A percentile compares a stretch with the other conserved stretches of the same genome.
phyloP scores from a whole-genome alignment of 495 filamentous ascomycete species.

The Aspergillus biplanus region DNA sequence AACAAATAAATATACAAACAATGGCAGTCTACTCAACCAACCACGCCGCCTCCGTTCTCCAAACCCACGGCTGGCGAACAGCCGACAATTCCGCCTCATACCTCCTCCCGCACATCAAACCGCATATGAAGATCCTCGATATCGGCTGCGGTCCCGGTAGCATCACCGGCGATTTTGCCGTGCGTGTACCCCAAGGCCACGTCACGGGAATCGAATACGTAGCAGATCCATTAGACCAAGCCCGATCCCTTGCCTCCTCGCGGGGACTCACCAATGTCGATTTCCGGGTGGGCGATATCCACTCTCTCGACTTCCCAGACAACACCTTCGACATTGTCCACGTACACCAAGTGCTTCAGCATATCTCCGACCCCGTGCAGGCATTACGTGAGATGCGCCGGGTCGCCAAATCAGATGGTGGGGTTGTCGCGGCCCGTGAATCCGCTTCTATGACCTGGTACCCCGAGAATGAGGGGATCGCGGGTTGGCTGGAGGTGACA shows the following conservation, averaged over 20 bases:
- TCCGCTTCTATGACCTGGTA: constrained; percentile 49
- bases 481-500: constrained; percentile 43
- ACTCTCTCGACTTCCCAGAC: constrained; percentile 48
- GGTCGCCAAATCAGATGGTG: constrained; percentile 51
- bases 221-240: constrained; percentile 43
- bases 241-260: constrained; percentile 40
- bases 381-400: constrained; percentile 56
- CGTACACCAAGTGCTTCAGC: constrained; percentile 59
- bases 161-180: constrained; percentile 56
- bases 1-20: not conserved
- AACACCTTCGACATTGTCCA: constrained; percentile 63
- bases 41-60: constrained; percentile 52
- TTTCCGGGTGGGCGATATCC: constrained; percentile 54
- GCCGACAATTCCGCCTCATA: constrained; percentile 54
- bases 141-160: constrained; percentile 26
- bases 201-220: constrained; percentile 52
- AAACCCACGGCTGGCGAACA: constrained; percentile 56
- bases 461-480: constrained; percentile 48
- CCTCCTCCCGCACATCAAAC: constrained; percentile 52
- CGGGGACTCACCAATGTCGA: constrained; percentile 48
- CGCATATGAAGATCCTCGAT: constrained; percentile 34
- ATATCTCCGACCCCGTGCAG: constrained; percentile 50
- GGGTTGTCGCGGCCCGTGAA: constrained; percentile 57
- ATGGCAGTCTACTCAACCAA: constrained; percentile 52
- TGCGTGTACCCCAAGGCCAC: constrained; percentile 47